Evolutionary conservation across 192 early-diverging fungal species (phyloP).

Genomic region (Phlyctochytrium arcticum): DNA sequence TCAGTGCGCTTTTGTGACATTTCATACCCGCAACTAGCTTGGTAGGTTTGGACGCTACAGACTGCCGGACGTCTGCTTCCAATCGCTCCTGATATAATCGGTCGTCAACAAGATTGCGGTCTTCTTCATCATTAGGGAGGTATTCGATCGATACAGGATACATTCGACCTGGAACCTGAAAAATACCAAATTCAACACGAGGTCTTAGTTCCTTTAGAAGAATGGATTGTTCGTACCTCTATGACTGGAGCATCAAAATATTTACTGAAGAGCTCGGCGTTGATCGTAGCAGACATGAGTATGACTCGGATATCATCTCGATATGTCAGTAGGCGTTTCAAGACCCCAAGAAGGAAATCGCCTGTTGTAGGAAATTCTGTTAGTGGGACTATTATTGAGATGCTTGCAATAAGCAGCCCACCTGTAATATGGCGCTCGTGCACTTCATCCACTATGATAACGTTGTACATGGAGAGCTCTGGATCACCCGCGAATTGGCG

Average conservation of each 20-base stretch:
- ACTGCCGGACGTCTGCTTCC: slow-evolving; percentile 35
- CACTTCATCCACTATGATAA: slow-evolving; percentile 77
- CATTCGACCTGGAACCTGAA: slow-evolving; percentile 63
- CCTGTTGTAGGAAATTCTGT: neutral
- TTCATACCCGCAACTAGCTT: slow-evolving; percentile 48
- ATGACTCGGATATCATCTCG: slow-evolving; percentile 68
- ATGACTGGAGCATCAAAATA: slow-evolving; percentile 57
- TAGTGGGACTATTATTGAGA: neutral
- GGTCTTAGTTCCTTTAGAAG: neutral
- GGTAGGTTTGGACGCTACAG: slow-evolving; percentile 45
- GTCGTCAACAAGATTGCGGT: slow-evolving; percentile 55
- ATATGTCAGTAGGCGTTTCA: slow-evolving; percentile 51
- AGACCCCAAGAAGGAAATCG: slow-evolving; percentile 76
- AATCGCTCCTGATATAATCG: slow-evolving; percentile 39
- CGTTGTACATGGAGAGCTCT: slow-evolving; percentile 56
- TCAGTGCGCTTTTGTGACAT: neutral
- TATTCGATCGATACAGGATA: slow-evolving; percentile 62
- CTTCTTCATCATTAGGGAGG: slow-evolving; percentile 44
- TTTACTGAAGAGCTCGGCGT: slow-evolving; percentile 68
- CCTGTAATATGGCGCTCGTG: slow-evolving; percentile 66
- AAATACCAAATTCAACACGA: slow-evolving; percentile 36
- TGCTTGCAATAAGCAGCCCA: neutral
- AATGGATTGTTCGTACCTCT: neutral
- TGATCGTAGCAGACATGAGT: slow-evolving; percentile 90
- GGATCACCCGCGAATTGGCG: slow-evolving; percentile 65